Base-by-base conservation (phyloP, 176 grass and related monocot genomes). In the Carex parvula region DNA sequence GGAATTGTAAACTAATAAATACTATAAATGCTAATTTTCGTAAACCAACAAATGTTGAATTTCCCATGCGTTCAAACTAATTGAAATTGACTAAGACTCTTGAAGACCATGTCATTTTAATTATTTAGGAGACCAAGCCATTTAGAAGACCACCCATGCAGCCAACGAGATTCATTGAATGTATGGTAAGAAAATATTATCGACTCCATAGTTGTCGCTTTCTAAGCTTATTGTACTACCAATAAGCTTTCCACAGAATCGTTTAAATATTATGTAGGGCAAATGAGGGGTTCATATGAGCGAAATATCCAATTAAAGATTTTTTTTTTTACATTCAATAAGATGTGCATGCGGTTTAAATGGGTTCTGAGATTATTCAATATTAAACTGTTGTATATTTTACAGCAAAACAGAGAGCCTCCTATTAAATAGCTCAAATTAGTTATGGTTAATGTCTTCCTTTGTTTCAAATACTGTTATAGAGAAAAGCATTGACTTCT, bases 311-410 rank as follows among this genome's bases (percentile, higher is more conserved):
- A 70, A 41, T 10, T 70, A n/a, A 70, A 41, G 16, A 6, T 2
- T 70, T 70, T 70, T 42, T 42, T 39, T 70, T 70, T 42, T 70
- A 41, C 66, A 70, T 41, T 70, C 35, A 70, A 42, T 41, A 70
- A 2, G 13, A 10, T 10, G 18, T 20, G 17, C 9, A 18, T 69
- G 7, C 3, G 17, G 5, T 42, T 44, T 20, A 42, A 3, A 20
- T 11, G 7, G 12, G 24, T 8, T 6, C 50, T 77, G 73, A 56
- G 18, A 30, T 26, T 37, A 24, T 56, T 77, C 11, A 56, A 77
- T 29, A 56, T 57, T 17, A 55, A 30, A 77, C 18, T 77, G 50
- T 13, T 9, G 30, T 37, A 30, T 54, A 15, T 16, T 29, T 54
- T 17, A 53, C 46, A 30, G 62, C 5, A 39, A 35, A 39, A 3